phyloP scores from a whole-genome alignment of 169 alveolate genomes.

The Cryptosporidium felis region DNA sequence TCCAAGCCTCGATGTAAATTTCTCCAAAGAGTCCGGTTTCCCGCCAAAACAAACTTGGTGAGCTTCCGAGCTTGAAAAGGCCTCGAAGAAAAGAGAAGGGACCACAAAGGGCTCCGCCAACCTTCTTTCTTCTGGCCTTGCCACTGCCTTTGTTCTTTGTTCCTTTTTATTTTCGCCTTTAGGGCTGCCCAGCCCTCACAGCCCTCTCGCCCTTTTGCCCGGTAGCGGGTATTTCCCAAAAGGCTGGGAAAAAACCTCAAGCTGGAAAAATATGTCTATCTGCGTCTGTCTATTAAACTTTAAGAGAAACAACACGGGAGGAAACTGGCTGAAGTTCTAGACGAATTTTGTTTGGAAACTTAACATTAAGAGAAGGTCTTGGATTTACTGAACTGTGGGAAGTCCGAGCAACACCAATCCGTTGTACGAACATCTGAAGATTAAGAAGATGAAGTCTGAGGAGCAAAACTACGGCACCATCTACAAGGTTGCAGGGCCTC shows the following conservation, averaged over 20 bases:
- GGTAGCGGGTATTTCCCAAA: slow-evolving; percentile 20
- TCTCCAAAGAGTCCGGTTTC: no score
- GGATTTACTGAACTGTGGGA: not conserved
- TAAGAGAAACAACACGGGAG: not conserved
- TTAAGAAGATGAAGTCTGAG: slow-evolving; percentile 13
- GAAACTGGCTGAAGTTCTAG: no score
- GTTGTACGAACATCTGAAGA: not conserved
- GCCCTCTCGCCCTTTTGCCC: no score
- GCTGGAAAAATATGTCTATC: slow-evolving; percentile 30
- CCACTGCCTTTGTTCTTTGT: no score
- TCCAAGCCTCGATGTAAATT: no score
- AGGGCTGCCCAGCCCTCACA: no score
- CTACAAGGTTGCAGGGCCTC: slow-evolving; percentile 94
- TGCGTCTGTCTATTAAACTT: not conserved
- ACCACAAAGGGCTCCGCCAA: no score
- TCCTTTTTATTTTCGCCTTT: no score
- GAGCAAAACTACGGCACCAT: slow-evolving; percentile 84
- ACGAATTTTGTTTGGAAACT: not conserved
- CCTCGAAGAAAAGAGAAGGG: no score
- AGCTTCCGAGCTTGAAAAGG: no score
- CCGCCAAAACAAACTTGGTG: no score
- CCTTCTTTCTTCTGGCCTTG: no score
- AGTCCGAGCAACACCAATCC: not conserved
- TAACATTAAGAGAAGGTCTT: not conserved
- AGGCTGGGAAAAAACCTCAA: not conserved